Evolutionary conservation across 2,329 filamentous ascomycete genomes (phyloP), one percentile per base, ranked within the genome.

Genomic region (Alternaria novae-zelandiae): DNA sequence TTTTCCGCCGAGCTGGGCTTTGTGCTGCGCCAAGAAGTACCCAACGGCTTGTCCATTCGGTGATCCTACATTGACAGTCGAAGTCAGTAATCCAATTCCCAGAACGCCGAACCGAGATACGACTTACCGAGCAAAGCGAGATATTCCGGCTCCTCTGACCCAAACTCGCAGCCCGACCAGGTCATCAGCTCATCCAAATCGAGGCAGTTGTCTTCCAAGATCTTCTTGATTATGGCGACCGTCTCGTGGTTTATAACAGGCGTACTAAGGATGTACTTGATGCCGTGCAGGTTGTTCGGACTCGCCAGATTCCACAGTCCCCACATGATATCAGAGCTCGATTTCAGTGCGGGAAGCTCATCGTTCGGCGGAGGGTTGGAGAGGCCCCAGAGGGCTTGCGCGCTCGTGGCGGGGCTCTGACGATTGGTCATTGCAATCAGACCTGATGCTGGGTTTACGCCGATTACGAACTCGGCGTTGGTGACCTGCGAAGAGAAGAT

Each of bases 251-350:
- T 57, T 13, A 25, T 45, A 3, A 57, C 3, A 2, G 54, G 54
- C 23, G 54, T 57, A 45, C 44, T 57, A 28, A 57, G 44, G 7
- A 57, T 36, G 1, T 30, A n/a, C 25, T 41, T 57, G 54, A 57
- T 55, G 1, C n/a, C 47, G 25, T 36, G 9, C 10, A 36, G 9
- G 13, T 28, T 50, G 12, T 26, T 32, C 3, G 43, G 17, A 30
- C 26, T 57, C 12, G 10, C 21, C 17, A 49, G 56, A 9, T 60
- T 59, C 67, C 70, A 74, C 43, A 66, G 64, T 4, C 61, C 65
- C 70, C 70, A 74, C 9, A 69, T 59, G 17, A 71, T 54, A 25
- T 74, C 71, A 2, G 70, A 69, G 13, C 61, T 60, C 3, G 59
- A 47, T 3, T 55, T 47, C 2, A 74, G 58, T 6, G 54, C 61